Evolutionary conservation across 768 basidiomycete species (phyloP), one percentile per base, ranked within the genome.

Genomic region (Postia placenta): DNA sequence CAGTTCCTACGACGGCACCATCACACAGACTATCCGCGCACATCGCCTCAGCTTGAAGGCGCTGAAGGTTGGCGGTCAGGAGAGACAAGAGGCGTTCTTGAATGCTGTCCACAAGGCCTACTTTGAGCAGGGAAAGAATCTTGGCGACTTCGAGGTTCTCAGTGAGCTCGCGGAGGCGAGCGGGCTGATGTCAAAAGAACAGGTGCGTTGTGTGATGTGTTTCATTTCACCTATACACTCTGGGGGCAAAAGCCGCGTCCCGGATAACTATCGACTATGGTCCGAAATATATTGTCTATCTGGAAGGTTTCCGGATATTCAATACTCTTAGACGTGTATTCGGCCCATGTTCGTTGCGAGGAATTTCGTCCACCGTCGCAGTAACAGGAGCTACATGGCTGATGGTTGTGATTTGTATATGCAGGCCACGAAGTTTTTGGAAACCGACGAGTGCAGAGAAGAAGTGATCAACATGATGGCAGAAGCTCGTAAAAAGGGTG

Each of bases 21-120:
- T 90, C 53, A 73, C 76, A 46, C 78, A 80, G 58, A 85, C 87
- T n/a, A 80, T 74, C 30, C 68, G 73, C 17, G 84, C 83, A 7
- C 89, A 91, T 63, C 77, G 88, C 11, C 70, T 92, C 23, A 72
- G 83, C 25, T 76, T 78, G 48, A 85, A 87, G 60, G 87, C 87
- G 1, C 83, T 72, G 62, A 65, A 73, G 53, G 52, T 79, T 17
- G 83, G 82, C 15, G 85, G 86, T 0, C 75, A 81, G 61, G 61
- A 71, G 11, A 59, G 76, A 27, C 88, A 91, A 63, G 61, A 78
- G 5, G 71, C 76, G 1, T 56, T 83, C 36, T 68, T 86, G 37
- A 72, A 73, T 22, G 71, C 70, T 19, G 64, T 89, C 3, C 89
- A 83, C 72, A 74, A 81, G 55, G 81, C 79, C 19, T 80, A 81